These are phyloP conservation scores for Coemansia sp. DNA, from an alignment of 192 early-diverging fungal species.

Conservation along the genomic window DNA sequence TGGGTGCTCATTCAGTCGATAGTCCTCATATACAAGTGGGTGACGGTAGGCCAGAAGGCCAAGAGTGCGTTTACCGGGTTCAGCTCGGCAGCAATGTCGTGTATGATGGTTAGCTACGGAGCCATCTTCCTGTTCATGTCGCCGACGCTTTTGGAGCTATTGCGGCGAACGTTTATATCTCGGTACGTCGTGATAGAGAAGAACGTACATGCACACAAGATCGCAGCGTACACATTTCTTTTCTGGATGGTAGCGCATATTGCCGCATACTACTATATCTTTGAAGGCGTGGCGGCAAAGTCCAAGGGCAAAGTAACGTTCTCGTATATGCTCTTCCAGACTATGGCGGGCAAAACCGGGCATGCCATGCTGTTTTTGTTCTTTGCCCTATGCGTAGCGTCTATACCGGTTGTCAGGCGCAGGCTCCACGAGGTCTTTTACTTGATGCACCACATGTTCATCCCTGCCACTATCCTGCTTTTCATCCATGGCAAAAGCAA, in stretches of 20 bases:
- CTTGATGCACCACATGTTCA: slow-evolving; percentile 85
- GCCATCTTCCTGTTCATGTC: slow-evolving; percentile 74
- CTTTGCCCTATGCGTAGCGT: slow-evolving; percentile 36
- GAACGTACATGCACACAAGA: slow-evolving; percentile 81
- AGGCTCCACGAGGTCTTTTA: slow-evolving; percentile 70
- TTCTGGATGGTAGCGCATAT: slow-evolving; percentile 70
- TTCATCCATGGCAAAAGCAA: slow-evolving; percentile 73
- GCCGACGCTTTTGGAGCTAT: slow-evolving; percentile 69
- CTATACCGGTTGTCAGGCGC: slow-evolving; percentile 38
- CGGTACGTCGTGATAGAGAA: slow-evolving; percentile 76
- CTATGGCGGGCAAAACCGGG: slow-evolving; percentile 69
- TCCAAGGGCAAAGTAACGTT: slow-evolving; percentile 47
- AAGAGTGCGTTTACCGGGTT: slow-evolving; percentile 41
- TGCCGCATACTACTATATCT: slow-evolving; percentile 73
- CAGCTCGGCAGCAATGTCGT: slow-evolving; percentile 40
- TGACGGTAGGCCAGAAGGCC: slow-evolving; percentile 50
- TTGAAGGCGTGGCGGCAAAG: slow-evolving; percentile 32
- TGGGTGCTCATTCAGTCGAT: slow-evolving; percentile 61
- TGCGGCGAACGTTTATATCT: slow-evolving; percentile 71
- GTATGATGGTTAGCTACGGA: slow-evolving; percentile 56
- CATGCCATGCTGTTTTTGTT: slow-evolving; percentile 54
- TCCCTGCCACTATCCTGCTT: slow-evolving; percentile 66
- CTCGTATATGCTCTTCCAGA: slow-evolving; percentile 54
- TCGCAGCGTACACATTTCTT: slow-evolving; percentile 70
- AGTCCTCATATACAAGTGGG: slow-evolving; percentile 59